phyloP scores from a whole-genome alignment of 768 basidiomycete genomes.

The Paxillus ammoniavirescens region DNA sequence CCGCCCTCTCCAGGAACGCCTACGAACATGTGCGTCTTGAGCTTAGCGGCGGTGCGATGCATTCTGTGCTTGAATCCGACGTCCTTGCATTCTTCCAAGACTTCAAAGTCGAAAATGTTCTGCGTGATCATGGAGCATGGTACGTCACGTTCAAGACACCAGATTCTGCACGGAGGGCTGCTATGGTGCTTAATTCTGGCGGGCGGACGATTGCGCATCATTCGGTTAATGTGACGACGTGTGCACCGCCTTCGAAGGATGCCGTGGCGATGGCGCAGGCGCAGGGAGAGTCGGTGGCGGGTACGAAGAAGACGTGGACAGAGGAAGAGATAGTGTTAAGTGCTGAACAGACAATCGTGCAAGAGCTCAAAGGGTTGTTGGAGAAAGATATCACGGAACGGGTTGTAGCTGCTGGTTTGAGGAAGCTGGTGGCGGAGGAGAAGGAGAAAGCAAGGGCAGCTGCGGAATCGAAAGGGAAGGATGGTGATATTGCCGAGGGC shows the following conservation, averaged over 20 bases:
- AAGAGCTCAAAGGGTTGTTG: conserved; percentile 52
- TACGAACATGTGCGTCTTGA: conserved; percentile 66
- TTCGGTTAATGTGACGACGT: conserved; percentile 53
- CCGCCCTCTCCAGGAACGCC: conserved; percentile 59
- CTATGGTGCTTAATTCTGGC: conserved; percentile 54
- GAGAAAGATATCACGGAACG: conserved; percentile 68
- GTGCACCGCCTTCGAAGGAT: conserved; percentile 34
- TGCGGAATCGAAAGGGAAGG: conserved; percentile 25
- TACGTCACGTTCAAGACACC: conserved; percentile 76
- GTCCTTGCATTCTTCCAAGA: conserved; percentile 66
- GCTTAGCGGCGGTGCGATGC: conserved; percentile 42
- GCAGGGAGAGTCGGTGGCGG: conserved; percentile 27
- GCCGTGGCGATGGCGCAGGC: conserved; percentile 29
- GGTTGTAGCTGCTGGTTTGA: conserved; percentile 53
- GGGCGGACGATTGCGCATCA: conserved; percentile 58
- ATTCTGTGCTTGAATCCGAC: conserved; percentile 60
- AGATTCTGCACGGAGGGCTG: conserved; percentile 64
- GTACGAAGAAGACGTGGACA: conserved; percentile 47
- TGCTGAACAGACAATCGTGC: conserved; percentile 55
- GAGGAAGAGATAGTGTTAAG: conserved; percentile 51
- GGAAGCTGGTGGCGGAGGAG: conserved; percentile 52
- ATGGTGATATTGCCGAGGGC: conserved; percentile 33
- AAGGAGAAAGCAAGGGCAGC: conserved; percentile 34
- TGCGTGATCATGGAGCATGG: conserved; percentile 69
- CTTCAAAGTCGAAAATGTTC: conserved; percentile 71